phyloP scores from a whole-genome alignment of 805 yeast genomes.

The Yamadazyma takamatsuzukensis region DNA sequence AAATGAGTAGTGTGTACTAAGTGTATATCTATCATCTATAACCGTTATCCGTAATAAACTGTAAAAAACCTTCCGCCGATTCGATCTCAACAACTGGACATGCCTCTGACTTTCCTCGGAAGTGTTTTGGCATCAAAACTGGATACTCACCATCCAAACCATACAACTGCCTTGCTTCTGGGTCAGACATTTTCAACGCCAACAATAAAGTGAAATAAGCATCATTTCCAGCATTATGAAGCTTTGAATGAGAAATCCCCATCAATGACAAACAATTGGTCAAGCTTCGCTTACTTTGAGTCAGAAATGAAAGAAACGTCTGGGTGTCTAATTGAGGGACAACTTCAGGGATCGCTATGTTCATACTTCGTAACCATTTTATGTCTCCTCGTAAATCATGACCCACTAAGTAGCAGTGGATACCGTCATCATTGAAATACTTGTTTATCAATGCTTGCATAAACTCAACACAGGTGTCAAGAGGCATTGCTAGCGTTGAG shows the following conservation, averaged over 20 bases:
- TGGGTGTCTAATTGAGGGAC: constrained; percentile 44
- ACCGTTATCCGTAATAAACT: constrained; percentile 1
- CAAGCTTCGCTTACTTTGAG: constrained; percentile 19
- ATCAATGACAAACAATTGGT: constrained; percentile 43
- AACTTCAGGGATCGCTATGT: constrained; percentile 42
- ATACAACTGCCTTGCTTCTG: constrained; percentile 1
- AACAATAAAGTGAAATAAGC: constrained; percentile 56
- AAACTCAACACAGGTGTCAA: constrained; percentile 31
- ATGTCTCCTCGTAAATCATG: constrained; percentile 61
- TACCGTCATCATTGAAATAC: constrained; percentile 26
- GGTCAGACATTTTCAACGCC: constrained; percentile 47
- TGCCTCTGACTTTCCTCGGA: constrained; percentile 2
- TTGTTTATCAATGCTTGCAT: constrained; percentile 42
- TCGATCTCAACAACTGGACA: constrained; percentile 2
- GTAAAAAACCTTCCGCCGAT: background rate
- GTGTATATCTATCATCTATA: background rate
- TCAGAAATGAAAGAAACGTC: constrained; percentile 7
- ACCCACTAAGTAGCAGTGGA: constrained; percentile 43
- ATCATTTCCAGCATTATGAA: constrained; percentile 74
- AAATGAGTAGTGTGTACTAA: constrained; percentile 24
- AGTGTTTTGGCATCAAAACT: constrained; percentile 1
- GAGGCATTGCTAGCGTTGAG: constrained; percentile 38
- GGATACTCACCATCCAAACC: constrained; percentile 5
- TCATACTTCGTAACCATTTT: constrained; percentile 44
- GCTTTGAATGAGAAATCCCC: constrained; percentile 50